Base-by-base conservation (phyloP, 306 rosid genomes). In the Prinsepia uniflora region DNA sequence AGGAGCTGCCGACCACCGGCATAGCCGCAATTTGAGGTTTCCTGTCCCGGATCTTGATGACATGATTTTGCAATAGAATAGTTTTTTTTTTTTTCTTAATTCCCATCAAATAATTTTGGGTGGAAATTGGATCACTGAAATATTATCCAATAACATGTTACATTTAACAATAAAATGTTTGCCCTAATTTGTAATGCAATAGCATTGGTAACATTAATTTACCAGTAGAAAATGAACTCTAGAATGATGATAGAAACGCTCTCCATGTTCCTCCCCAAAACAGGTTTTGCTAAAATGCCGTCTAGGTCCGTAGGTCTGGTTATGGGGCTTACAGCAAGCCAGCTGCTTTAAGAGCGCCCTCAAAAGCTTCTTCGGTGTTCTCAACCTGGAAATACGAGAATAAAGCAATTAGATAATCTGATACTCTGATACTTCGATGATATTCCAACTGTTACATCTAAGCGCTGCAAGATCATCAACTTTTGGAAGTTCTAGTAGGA, bases 341-440 rank as follows among this genome's bases (percentile, higher is more conserved):
- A 20, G 91, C 90, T 17, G 76, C 78, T 74, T 78, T 83, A 24
- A 90, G 85, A 72, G 91, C 96, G 8, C 44, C 80, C 78, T 86
- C 75, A 56, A 77, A 86, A 13, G 82, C 86, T 52, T 87, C 89
- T 19, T 76, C 74, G 17, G 72, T 81, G 43, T 82, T 72, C 42
- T 70, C 17, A 42, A 82, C 67, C 86, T 82, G 78, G 40, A 7
- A 64, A 15, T 8, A 30, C 20, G 36, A 59, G 56, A 10, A 30
- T 11, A 10, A 36, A 7, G 47, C 54, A 44, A 70, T 44, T 10
- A 70, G 53, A 40, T 14, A 61, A 42, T 30, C 36, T 30, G 36
- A 30, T 30, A 30, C 36, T 30, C 36, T 30, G 36, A 24, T 24
- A 24, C 30, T 24, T 24, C 30, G 30, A 24, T 24, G 30, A 24